Conservation (phyloP, 2,329 filamentous ascomycete genomes). For the Hyphodiscus sp. region DNA sequence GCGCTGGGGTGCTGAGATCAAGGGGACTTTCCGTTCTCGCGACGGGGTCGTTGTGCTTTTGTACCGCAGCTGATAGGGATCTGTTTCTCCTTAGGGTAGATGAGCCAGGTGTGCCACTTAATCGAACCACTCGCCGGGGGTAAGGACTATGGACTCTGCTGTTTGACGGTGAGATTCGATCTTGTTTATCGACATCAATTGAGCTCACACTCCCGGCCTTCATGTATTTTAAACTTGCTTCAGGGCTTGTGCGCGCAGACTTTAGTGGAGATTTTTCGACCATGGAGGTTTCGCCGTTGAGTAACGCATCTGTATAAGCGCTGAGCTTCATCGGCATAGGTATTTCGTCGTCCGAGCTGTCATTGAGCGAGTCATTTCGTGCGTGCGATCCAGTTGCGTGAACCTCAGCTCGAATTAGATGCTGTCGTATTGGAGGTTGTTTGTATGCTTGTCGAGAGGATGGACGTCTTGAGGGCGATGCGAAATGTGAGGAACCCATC, state of each 20-base stretch:
- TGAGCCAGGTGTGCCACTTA: constrained; percentile 28
- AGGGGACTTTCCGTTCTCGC: constrained; percentile 23
- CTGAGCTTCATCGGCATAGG: constrained; percentile 86
- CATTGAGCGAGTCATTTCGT: constrained; percentile 52
- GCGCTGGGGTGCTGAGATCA: constrained; percentile 29
- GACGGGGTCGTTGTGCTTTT: constrained; percentile 18
- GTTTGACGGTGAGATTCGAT: constrained; percentile 9
- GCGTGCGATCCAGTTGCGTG: constrained; percentile 24
- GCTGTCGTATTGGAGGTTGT: constrained; percentile 42
- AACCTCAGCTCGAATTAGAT: constrained; percentile 16
- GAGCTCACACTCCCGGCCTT: constrained; percentile 13
- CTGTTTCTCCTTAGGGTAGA: constrained; percentile 21
- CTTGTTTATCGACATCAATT: constrained; percentile 2
- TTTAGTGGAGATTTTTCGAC: constrained; percentile 20
- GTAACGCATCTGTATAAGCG: constrained; percentile 79
- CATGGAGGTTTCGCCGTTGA: constrained; percentile 50
- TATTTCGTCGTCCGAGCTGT: constrained; percentile 93
- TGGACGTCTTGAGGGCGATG: constrained; percentile 42
- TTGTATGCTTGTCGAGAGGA: constrained; percentile 47
- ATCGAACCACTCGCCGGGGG: constrained; percentile 25
- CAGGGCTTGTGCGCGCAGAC: constrained; percentile 13
- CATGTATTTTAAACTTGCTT: constrained; percentile 9
- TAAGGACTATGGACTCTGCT: constrained; percentile 23
- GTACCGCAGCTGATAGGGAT: constrained; percentile 25
- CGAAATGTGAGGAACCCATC: constrained; percentile 41